Conservation (phyloP, 176 grass and related monocot species). For the Musa schizocarpa region DNA sequence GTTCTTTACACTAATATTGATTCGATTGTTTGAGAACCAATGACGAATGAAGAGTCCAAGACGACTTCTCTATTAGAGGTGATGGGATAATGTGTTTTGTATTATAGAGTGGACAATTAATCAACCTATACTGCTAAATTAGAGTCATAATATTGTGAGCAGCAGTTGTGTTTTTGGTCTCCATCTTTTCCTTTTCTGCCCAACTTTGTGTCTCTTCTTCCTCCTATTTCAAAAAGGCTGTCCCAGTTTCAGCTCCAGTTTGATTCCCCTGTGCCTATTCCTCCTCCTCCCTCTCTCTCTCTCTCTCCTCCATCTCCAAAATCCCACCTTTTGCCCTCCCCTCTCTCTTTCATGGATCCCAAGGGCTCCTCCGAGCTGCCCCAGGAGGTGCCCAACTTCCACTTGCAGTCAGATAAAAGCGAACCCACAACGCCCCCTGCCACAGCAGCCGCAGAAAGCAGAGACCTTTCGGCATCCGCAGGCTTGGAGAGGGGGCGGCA, state of each 20-base stretch:
- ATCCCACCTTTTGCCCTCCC: neutral
- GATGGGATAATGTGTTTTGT: too few relatives aligned
- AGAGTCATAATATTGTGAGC: too few relatives aligned
- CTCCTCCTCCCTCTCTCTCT: neutral
- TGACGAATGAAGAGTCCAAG: too few relatives aligned
- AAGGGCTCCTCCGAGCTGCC: slow-evolving; percentile 20
- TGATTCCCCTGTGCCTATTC: neutral
- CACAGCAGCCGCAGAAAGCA: neutral
- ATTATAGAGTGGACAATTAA: too few relatives aligned
- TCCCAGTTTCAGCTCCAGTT: neutral
- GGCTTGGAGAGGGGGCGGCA: slow-evolving; percentile 14
- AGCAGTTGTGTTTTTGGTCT: too few relatives aligned
- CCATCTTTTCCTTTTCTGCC: too few relatives aligned
- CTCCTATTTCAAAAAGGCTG: neutral
- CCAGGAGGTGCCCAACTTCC: slow-evolving; percentile 13
- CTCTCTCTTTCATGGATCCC: slow-evolving; percentile 20
- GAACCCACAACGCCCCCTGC: neutral
- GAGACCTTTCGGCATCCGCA: neutral
- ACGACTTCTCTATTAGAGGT: too few relatives aligned
- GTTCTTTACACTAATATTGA: too few relatives aligned
- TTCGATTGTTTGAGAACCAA: too few relatives aligned
- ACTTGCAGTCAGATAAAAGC: neutral
- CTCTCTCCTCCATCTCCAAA: neutral
- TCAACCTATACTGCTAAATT: too few relatives aligned
- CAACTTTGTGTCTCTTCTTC: neutral